Base-by-base conservation (phyloP, 2,329 filamentous ascomycete species). In the Fusarium proliferatum region DNA sequence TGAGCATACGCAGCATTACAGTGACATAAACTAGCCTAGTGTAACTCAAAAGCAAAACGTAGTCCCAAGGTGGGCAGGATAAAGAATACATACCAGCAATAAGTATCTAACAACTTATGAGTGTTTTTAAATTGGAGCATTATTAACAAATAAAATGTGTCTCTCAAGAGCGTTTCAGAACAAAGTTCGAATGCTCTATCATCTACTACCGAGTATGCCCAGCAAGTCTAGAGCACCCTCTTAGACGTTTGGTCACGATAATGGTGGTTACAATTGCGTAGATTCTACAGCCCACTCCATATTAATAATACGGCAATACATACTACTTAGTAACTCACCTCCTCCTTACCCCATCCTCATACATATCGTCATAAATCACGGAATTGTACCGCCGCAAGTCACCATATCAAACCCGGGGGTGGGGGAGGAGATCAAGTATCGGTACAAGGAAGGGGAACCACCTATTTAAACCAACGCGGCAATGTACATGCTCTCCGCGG, bases 371-470 rank as follows among this genome's bases (percentile, higher is more conserved):
- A 57, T 55, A 73, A 71, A 73, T 64, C 64, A 72, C 72, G 70
- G 70, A 63, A 75, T 67, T 43, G 60, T 68, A 51, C 72, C 67
- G 64, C 56, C 57, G 62, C 42, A 49, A 62, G 55, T 76, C 73
- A 64, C 62, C 63, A 76, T 69, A 38, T 53, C 34, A 55, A n/a
- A 42, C 28, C 34, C 26, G 48, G 39, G 33, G 46, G 52, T 61
- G 53, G 66, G 67, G 67, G 51, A 45, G 38, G 21, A 36, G 33
- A 23, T 45, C 19, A 28, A n/a, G 38, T 39, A n/a, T 60, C 46
- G n/a, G 53, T 56, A 30, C 26, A 48, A 49, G 26, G 33, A 51
- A 48, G 26, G 23, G 30, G 39, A 26, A 36, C 30, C 55, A 36
- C 41, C 41, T 61, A 51, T 66, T 63, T 61, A 70, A 71, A 48